Conservation (phyloP, 176 grass and related monocot genomes). For the Oryza glaberrima region DNA sequence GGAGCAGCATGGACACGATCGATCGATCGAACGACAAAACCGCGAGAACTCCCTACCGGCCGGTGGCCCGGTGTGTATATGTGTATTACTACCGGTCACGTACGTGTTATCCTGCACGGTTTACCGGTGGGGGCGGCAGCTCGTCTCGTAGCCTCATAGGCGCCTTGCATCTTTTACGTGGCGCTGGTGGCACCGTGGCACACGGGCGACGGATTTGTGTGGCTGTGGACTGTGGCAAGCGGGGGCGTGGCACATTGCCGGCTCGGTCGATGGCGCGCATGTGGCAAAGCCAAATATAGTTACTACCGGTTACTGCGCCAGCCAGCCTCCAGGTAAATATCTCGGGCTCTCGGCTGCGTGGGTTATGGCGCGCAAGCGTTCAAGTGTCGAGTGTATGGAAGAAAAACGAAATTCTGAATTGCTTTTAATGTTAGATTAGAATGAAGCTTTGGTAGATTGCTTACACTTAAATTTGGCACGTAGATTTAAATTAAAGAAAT, state of each 20-base stretch:
- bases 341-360: no score
- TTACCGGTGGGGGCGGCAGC: neutral
- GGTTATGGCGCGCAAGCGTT: no score
- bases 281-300: no score
- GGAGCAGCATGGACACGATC: conserved; percentile 53
- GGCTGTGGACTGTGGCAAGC: conserved; percentile 33
- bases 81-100: neutral
- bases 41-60: neutral
- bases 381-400: no score
- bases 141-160: neutral
- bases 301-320: no score
- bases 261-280: neutral
- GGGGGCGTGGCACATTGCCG: conserved; percentile 42
- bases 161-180: conserved; percentile 62
- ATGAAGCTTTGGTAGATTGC: no score
- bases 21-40: conserved; percentile 4
- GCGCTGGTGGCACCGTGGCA: neutral
- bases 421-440: no score
- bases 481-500: no score
- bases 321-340: no score
- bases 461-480: no score
- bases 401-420: no score
- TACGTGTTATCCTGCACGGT: conserved; percentile 4
- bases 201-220: conserved; percentile 39
- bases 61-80: neutral